Conservation (phyloP, 805 yeast genomes). For the Wickerhamomyces strasburgensis region DNA sequence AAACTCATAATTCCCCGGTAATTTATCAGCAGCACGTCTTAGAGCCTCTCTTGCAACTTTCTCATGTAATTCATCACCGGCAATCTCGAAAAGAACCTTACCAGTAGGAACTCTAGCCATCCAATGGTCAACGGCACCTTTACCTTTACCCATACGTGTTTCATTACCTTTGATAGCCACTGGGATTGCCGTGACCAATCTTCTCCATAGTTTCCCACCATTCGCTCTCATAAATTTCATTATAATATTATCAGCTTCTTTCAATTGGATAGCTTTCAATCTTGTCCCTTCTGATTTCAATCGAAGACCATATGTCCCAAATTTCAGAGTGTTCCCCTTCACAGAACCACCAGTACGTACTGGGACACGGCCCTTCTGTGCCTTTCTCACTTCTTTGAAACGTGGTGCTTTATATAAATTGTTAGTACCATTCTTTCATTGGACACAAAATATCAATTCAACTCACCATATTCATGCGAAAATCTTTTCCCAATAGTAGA, state of each 20-base stretch:
- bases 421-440: neutral
- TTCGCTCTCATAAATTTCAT: slow-evolving; percentile 79
- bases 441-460: neutral
- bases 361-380: slow-evolving; percentile 90
- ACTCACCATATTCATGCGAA: slow-evolving; percentile 23
- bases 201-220: slow-evolving; percentile 69
- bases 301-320: slow-evolving; percentile 83
- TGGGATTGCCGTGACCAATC: slow-evolving; percentile 80
- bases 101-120: slow-evolving; percentile 96
- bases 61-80: slow-evolving; percentile 73
- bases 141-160: slow-evolving; percentile 99
- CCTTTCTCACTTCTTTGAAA: slow-evolving; percentile 45
- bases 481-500: slow-evolving; percentile 23
- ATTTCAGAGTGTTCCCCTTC: slow-evolving; percentile 77
- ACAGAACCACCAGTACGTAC: slow-evolving; percentile 93
- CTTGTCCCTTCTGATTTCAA: slow-evolving; percentile 85
- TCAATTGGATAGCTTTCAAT: slow-evolving; percentile 79
- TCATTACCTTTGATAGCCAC: slow-evolving; percentile 97
- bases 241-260: slow-evolving; percentile 85
- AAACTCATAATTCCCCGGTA: slow-evolving; percentile 91
- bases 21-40: slow-evolving; percentile 83
- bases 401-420: slow-evolving; percentile 21
- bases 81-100: slow-evolving; percentile 81
- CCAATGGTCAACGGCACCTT: slow-evolving; percentile 97
- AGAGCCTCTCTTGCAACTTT: slow-evolving; percentile 85